Percentiles rank a stretch among this genome's conserved stretches.
Conservation (phyloP, 108 stramenopile species). For the Ochromonas danica region DNA sequence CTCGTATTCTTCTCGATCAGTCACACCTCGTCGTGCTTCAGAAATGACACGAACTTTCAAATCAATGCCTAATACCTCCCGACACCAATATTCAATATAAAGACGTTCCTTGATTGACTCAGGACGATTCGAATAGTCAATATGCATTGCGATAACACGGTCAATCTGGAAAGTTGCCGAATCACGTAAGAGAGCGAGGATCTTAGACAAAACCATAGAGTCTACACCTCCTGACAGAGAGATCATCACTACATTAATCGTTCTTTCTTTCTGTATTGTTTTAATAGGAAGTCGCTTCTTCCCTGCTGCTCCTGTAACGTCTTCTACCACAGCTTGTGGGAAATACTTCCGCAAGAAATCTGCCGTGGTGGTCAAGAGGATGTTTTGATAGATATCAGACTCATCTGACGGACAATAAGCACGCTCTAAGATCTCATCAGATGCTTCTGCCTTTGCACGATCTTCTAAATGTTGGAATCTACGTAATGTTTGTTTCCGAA, state of each 20-base stretch:
- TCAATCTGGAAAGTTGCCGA: not conserved
- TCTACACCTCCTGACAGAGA: constrained; percentile 23
- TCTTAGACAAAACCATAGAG: constrained; percentile 23
- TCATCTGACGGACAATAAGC: constrained; percentile 34
- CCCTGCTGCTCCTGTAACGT: not conserved
- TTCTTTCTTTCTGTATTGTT: not conserved
- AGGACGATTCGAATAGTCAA: constrained; percentile 89
- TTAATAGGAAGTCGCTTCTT: not conserved
- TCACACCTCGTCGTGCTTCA: constrained; percentile 80
- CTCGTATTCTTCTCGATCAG: constrained; percentile 89
- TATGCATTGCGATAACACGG: constrained; percentile 64
- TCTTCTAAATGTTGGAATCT: constrained; percentile 26
- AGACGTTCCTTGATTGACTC: constrained; percentile 82
- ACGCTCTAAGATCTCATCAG: constrained; percentile 48
- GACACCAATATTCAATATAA: constrained; percentile 74
- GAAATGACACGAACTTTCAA: constrained; percentile 65
- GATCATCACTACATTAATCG: not conserved
- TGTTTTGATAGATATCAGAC: not conserved
- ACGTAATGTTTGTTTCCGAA: constrained; percentile 50
- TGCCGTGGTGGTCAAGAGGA: not conserved
- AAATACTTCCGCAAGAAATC: not conserved
- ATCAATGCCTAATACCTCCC: constrained; percentile 53
- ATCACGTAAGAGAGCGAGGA: not conserved
- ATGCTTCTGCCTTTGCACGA: constrained; percentile 31
- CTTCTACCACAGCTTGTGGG: not conserved